phyloP scores from a whole-genome alignment of 2,329 filamentous ascomycete species.

The Cladosporium austrohemisphaericum region DNA sequence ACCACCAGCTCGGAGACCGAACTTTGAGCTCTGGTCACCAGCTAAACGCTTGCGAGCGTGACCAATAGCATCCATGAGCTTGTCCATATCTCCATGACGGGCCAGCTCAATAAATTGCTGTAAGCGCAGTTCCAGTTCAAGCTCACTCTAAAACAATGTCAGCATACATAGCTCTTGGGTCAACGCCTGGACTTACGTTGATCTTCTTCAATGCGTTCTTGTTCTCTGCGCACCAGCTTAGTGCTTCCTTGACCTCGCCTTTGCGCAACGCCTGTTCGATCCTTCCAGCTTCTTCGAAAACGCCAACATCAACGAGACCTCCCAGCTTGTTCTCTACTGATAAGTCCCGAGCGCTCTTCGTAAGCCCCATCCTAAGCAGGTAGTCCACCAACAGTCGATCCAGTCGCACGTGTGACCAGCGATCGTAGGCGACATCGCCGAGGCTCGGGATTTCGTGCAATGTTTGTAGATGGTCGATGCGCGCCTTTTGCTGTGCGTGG shows the following conservation, averaged over 20 bases:
- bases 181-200: conserved; percentile 53
- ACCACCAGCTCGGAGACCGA: conserved; percentile 69
- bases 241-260: conserved; percentile 70
- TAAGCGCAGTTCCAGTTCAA: conserved; percentile 89
- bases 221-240: conserved; percentile 90
- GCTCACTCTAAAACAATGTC: conserved; percentile 56
- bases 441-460: conserved; percentile 76
- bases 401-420: conserved; percentile 77
- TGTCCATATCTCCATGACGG: conserved; percentile 59
- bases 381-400: conserved; percentile 91
- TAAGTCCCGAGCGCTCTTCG: conserved; percentile 69
- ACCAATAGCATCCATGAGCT: conserved; percentile 69
- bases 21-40: conserved; percentile 65
- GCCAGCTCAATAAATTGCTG: conserved; percentile 95
- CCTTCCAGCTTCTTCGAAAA: conserved; percentile 75
- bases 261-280: conserved; percentile 68
- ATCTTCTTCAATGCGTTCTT: conserved; percentile 88
- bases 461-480: conserved; percentile 75
- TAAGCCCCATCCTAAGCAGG: conserved; percentile 77
- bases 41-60: conserved; percentile 81
- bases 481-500: conserved; percentile 69
- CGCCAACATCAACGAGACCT: conserved; percentile 81
- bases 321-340: conserved; percentile 72
- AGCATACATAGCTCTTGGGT: conserved; percentile 7
- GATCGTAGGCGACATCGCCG: conserved; percentile 89